Percentiles rank a stretch among this genome's conserved stretches.
These are phyloP conservation scores for Wickerhamomyces canadensis DNA, from an alignment of 805 yeast species.

Conservation along the genomic window DNA sequence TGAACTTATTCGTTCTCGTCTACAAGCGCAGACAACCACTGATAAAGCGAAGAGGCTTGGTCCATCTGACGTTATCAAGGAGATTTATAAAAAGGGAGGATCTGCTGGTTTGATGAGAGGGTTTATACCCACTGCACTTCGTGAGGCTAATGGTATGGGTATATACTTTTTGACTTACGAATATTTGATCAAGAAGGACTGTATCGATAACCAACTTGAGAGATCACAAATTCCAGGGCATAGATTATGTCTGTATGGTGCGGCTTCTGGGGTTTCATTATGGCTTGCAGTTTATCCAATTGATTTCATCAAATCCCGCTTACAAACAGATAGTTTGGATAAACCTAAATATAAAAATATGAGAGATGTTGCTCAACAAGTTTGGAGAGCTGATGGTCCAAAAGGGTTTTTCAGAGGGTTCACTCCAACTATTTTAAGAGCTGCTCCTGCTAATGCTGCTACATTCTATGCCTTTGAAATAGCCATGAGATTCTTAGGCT, in stretches of 20 bases:
- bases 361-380: constrained; percentile 50
- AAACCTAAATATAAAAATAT: constrained; percentile 57
- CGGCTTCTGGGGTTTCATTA: constrained; percentile 80
- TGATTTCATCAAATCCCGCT: constrained; percentile 84
- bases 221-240: constrained; percentile 82
- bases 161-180: constrained; percentile 87
- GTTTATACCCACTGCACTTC: constrained; percentile 68
- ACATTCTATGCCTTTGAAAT: constrained; percentile 92
- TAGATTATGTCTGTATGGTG: constrained; percentile 85
- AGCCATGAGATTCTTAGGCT: constrained; percentile 54
- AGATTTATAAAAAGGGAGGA: constrained; percentile 52
- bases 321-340: constrained; percentile 68
- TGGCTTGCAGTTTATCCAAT: constrained; percentile 86
- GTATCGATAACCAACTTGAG: constrained; percentile 36
- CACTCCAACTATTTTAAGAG: constrained; percentile 86
- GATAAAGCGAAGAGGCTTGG: constrained; percentile 44
- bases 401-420: constrained; percentile 88
- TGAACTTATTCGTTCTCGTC: constrained; percentile 89
- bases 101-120: constrained; percentile 70
- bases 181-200: constrained; percentile 69
- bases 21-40: constrained; percentile 73
- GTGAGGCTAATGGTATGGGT: constrained; percentile 90
- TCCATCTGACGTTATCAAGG: constrained; percentile 65
- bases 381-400: constrained; percentile 55
- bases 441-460: constrained; percentile 97